Percentiles rank a stretch among this genome's conserved stretches.
Evolutionary conservation across 306 rosid species (phyloP).

Genomic region (Heteromeles arbutifolia): DNA sequence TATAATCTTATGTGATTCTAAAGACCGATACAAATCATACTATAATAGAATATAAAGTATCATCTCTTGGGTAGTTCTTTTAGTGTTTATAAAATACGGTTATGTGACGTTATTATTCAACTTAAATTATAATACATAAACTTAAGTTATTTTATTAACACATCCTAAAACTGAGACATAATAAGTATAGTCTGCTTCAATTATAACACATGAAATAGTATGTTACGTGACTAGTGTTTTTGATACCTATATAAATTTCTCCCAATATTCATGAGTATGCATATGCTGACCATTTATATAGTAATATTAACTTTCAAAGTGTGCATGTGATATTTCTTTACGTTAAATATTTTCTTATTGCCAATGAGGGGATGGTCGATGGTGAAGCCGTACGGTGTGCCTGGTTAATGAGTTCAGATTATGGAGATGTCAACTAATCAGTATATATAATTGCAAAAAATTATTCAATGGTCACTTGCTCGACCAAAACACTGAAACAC

Average conservation of each 20-base stretch:
- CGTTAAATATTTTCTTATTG: not conserved
- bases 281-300: not conserved
- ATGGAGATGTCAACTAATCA: not conserved
- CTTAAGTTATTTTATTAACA: no score
- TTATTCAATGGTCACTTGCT: not conserved
- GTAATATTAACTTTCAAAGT: not conserved
- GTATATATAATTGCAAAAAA: not conserved
- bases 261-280: not conserved
- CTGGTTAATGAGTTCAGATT: not conserved
- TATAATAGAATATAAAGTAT: no score
- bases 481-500: not conserved
- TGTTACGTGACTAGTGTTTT: no score
- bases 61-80: no score
- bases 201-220: no score
- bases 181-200: rapidly evolving
- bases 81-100: no score
- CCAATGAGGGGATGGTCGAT: not conserved
- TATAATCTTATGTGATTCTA: not conserved
- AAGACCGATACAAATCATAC: no score
- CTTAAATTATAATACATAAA: no score
- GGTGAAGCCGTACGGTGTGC: not conserved
- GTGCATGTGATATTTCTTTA: not conserved
- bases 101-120: no score
- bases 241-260: no score
- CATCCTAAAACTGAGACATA: no score